A percentile compares a stretch with the other conserved stretches of the same genome.
phyloP scores from a whole-genome alignment of 805 yeast genomes.

The Lipomyces yamadae region DNA sequence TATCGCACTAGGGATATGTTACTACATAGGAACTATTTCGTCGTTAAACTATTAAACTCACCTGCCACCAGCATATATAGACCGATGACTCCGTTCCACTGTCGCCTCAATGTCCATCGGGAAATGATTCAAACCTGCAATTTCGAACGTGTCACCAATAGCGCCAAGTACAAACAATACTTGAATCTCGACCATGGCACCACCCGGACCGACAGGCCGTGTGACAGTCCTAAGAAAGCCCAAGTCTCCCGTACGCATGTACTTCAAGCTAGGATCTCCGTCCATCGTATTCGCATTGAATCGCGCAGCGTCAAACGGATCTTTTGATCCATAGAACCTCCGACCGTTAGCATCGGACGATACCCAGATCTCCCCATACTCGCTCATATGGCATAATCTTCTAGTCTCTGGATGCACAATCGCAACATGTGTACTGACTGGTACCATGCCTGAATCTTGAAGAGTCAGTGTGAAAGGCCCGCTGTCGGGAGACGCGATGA shows the following conservation, averaged over 20 bases:
- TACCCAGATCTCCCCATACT: constrained; percentile 97
- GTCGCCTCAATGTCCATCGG: constrained; percentile 80
- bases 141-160: constrained; percentile 86
- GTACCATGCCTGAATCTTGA: constrained; percentile 95
- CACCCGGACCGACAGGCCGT: constrained; percentile 46
- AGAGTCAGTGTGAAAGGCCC: constrained; percentile 60
- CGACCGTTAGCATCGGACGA: constrained; percentile 81
- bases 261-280: constrained; percentile 66
- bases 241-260: constrained; percentile 88
- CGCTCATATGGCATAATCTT: constrained; percentile 80
- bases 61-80: constrained; percentile 48
- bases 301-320: constrained; percentile 58
- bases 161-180: constrained; percentile 83
- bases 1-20: constrained; percentile 54
- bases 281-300: constrained; percentile 67
- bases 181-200: constrained; percentile 61
- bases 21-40: background rate
- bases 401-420: constrained; percentile 94
- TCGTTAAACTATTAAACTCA: background rate
- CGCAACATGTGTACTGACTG: constrained; percentile 90
- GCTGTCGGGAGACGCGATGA: constrained; percentile 62
- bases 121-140: constrained; percentile 88
- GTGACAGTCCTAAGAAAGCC: constrained; percentile 86
- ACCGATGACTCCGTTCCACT: constrained; percentile 57
- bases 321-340: constrained; percentile 59